Conservation (phyloP, 2,329 filamentous ascomycete species). For the Ceratocystis cacaofunesta region DNA sequence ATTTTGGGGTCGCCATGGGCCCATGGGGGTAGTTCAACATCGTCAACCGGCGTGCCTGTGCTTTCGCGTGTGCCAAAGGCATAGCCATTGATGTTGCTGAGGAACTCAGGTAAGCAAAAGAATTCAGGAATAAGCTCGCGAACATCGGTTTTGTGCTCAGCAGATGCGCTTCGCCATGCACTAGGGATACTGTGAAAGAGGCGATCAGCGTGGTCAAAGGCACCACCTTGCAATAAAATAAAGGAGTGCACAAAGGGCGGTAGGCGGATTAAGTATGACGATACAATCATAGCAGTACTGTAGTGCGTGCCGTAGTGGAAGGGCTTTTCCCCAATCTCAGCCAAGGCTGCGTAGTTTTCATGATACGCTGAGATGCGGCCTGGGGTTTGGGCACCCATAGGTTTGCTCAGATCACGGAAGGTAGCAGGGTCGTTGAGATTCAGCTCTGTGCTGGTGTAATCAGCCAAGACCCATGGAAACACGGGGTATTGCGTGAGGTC, state of each 20-base stretch:
- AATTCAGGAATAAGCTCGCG: slow-evolving; percentile 93
- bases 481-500: slow-evolving; percentile 96
- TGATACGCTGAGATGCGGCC: slow-evolving; percentile 64
- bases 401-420: slow-evolving; percentile 84
- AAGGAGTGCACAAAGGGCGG: slow-evolving; percentile 96
- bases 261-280: slow-evolving; percentile 84
- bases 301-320: slow-evolving; percentile 99
- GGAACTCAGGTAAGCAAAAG: slow-evolving; percentile 88
- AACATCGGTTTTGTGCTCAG: slow-evolving; percentile 84
- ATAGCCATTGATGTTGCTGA: slow-evolving; percentile 86
- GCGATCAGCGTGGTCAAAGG: slow-evolving; percentile 88
- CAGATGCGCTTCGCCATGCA: slow-evolving; percentile 80
- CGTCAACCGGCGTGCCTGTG: slow-evolving; percentile 61
- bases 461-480: slow-evolving; percentile 91
- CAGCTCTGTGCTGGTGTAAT: slow-evolving; percentile 87
- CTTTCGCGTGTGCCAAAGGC: slow-evolving; percentile 84
- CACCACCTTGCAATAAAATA: slow-evolving; percentile 83
- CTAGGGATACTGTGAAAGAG: slow-evolving; percentile 87
- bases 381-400: slow-evolving; percentile 82
- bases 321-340: slow-evolving; percentile 80
- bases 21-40: slow-evolving; percentile 86
- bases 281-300: slow-evolving; percentile 97
- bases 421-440: slow-evolving; percentile 71
- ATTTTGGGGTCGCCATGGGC: slow-evolving; percentile 91
- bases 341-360: slow-evolving; percentile 73